A percentile compares a stretch with the other conserved stretches of the same genome.
These are phyloP conservation scores for Xylaria digitata DNA, from an alignment of 2,329 filamentous ascomycete genomes.

Conservation along the genomic window DNA sequence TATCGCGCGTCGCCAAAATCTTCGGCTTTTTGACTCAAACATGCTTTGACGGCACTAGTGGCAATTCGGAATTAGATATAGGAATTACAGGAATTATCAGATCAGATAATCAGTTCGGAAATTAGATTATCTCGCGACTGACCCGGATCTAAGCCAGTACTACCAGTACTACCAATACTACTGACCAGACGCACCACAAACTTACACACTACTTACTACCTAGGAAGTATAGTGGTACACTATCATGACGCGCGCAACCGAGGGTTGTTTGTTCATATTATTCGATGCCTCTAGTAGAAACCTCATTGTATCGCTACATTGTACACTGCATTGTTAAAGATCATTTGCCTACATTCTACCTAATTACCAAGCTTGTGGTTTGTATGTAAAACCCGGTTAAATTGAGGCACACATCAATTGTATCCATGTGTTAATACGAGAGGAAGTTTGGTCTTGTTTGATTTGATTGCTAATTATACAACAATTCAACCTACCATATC, in stretches of 20 bases:
- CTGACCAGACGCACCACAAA: too few species aligned
- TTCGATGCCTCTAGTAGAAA: too few species aligned
- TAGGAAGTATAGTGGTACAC: too few species aligned
- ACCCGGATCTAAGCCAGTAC: background rate
- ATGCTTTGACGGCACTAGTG: background rate
- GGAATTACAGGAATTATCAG: conserved; percentile 24
- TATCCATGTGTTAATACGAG: background rate
- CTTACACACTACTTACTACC: too few species aligned
- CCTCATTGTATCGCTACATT: too few species aligned
- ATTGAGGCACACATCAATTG: too few species aligned
- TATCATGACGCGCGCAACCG: conserved; percentile 6
- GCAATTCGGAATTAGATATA: conserved; percentile 3
- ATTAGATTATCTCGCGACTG: background rate
- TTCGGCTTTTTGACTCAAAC: conserved; percentile 28
- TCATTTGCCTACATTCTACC: background rate
- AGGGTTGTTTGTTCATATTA: background rate
- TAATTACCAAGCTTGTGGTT: background rate
- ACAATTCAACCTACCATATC: conserved; percentile 12
- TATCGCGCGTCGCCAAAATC: conserved; percentile 17
- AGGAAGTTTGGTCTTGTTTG: background rate
- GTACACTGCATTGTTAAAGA: background rate
- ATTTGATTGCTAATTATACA: conserved; percentile 16
- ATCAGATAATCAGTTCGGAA: conserved; percentile 23
- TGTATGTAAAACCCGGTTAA: background rate
- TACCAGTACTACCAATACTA: background rate